These are phyloP conservation scores for Hypoxylon sp. DNA, from an alignment of 2,329 filamentous ascomycete genomes.

Conservation along the genomic window DNA sequence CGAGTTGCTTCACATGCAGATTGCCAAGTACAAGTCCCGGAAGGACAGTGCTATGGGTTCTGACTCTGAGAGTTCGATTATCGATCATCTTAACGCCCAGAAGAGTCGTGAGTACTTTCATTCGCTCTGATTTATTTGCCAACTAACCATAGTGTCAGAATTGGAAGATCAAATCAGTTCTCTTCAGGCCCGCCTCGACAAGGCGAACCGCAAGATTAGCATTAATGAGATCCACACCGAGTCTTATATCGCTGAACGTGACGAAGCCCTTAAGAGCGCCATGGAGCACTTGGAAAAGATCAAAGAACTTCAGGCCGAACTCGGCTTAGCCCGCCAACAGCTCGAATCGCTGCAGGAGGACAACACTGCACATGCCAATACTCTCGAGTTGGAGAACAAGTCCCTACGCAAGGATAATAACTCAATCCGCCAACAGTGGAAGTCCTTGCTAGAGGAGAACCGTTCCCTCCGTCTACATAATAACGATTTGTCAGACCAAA, in stretches of 20 bases:
- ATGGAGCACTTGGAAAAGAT: constrained; percentile 68
- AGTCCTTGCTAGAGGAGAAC: constrained; percentile 62
- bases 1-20: constrained; percentile 64
- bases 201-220: constrained; percentile 73
- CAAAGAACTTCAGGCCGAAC: constrained; percentile 61
- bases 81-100: constrained; percentile 64
- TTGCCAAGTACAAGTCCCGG: constrained; percentile 61
- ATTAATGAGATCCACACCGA: constrained; percentile 75
- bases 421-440: constrained; percentile 60
- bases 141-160: constrained; percentile 56
- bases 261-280: constrained; percentile 74
- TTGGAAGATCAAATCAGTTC: constrained; percentile 73
- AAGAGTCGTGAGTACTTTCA: constrained; percentile 67
- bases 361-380: constrained; percentile 53
- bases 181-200: constrained; percentile 73
- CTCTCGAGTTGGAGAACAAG: constrained; percentile 59
- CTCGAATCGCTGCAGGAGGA: constrained; percentile 58
- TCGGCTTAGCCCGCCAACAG: constrained; percentile 59
- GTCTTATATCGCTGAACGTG: constrained; percentile 74
- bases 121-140: constrained; percentile 11
- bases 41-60: constrained; percentile 63
- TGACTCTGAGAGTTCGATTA: constrained; percentile 60
- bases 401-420: constrained; percentile 62
- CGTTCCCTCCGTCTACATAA: constrained; percentile 62
- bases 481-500: constrained; percentile 60